phyloP scores from a whole-genome alignment of 179 eudicot species.

The Silene coronaria region DNA sequence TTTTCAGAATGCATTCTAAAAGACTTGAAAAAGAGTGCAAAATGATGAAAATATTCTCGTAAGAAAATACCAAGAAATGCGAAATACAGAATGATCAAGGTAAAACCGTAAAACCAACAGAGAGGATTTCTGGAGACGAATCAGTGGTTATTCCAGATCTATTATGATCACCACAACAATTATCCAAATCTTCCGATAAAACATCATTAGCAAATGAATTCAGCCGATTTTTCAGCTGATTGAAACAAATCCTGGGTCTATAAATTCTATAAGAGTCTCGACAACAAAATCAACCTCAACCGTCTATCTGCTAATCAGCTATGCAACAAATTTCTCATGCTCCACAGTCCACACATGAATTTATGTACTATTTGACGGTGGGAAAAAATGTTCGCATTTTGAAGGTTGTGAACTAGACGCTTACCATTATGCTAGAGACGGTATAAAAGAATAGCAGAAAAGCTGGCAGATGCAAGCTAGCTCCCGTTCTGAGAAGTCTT shows the following conservation, averaged over 20 bases:
- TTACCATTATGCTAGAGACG: conserved; percentile 17
- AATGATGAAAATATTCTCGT: not conserved
- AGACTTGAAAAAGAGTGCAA: not conserved
- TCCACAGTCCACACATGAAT: not conserved
- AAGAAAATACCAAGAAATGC: not conserved
- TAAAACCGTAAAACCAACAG: not conserved
- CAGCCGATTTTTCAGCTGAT: conserved; percentile 6
- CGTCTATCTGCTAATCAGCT: too few species aligned
- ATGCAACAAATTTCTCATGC: not conserved
- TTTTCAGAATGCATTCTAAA: too few species aligned
- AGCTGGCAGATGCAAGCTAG: not conserved
- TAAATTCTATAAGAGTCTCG: too few species aligned
- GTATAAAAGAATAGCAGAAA: conserved; percentile 1
- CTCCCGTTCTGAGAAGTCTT: conserved; percentile 62
- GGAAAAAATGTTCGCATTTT: not conserved
- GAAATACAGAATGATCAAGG: not conserved
- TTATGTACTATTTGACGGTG: not conserved
- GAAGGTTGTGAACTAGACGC: not conserved
- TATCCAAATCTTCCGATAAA: conserved; percentile 19
- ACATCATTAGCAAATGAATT: not conserved
- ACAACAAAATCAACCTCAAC: too few species aligned
- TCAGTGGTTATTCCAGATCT: conserved; percentile 1
- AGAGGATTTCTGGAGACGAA: conserved; percentile 12
- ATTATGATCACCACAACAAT: conserved; percentile 2
- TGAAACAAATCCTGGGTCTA: not conserved